Conservation (phyloP, 2,329 filamentous ascomycete species). For the Aspergillus awamori region DNA sequence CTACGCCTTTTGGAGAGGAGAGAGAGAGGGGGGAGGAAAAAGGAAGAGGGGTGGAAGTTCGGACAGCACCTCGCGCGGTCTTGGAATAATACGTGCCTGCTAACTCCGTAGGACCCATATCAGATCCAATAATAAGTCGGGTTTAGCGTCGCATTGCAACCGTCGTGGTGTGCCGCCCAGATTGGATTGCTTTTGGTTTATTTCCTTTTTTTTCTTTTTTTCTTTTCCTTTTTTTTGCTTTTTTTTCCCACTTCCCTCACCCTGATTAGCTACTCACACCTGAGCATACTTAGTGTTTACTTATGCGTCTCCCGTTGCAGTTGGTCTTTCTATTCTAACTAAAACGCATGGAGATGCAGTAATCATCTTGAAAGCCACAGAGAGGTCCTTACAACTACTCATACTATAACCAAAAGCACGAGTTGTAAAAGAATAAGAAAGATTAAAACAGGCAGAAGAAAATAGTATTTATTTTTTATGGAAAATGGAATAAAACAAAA, state of each 20-base stretch:
- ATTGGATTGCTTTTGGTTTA: constrained; percentile 11
- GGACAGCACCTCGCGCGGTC: constrained; percentile 17
- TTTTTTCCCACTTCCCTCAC: constrained; percentile 5
- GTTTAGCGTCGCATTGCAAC: constrained; percentile 37
- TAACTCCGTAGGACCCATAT: constrained; percentile 35
- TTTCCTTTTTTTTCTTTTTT: constrained; percentile 8
- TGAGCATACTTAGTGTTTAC: neutral
- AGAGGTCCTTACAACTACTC: neutral
- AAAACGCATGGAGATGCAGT: neutral
- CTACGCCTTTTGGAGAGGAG: too few relatives aligned
- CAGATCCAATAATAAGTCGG: constrained; percentile 39
- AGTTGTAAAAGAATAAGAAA: neutral
- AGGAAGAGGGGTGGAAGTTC: constrained; percentile 18
- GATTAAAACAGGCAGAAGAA: too few relatives aligned
- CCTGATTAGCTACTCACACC: neutral
- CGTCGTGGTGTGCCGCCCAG: constrained; percentile 26
- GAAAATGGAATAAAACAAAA: neutral
- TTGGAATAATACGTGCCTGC: constrained; percentile 18
- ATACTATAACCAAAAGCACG: neutral
- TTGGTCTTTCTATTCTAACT: neutral
- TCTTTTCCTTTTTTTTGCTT: constrained; percentile 7
- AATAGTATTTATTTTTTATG: too few relatives aligned
- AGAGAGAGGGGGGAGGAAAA: constrained; percentile 7
- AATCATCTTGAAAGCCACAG: neutral
- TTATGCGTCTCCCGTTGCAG: neutral